Percentiles rank a stretch among this genome's conserved stretches.
Conservation (phyloP, 2,329 filamentous ascomycete genomes). For the Paecilomyces variotii region DNA sequence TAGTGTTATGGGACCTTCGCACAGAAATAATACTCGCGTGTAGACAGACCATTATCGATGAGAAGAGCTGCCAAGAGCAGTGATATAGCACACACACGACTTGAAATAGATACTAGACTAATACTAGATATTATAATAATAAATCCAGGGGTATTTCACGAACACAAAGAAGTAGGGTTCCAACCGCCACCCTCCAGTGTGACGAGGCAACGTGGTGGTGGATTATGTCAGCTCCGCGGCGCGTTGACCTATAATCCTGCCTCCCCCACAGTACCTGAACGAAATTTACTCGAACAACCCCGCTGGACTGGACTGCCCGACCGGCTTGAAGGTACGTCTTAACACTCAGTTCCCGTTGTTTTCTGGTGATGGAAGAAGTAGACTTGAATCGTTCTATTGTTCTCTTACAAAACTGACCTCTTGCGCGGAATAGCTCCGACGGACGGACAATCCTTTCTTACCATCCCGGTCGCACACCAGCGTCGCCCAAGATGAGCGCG, state of each 20-base stretch:
- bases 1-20: background rate
- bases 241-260: background rate
- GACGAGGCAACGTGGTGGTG: background rate
- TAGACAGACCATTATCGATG: background rate
- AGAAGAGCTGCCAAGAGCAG: background rate
- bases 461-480: slow-evolving; percentile 4
- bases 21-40: background rate
- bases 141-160: background rate
- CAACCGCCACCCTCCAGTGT: background rate
- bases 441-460: slow-evolving; percentile 1
- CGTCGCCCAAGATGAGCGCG: slow-evolving; percentile 67
- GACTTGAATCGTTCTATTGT: background rate
- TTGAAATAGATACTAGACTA: too few species aligned
- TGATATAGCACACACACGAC: too few species aligned
- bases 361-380: background rate
- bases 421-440: background rate
- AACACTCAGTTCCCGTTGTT: background rate
- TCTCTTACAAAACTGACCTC: background rate
- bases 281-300: slow-evolving; percentile 25
- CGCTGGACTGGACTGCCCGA: slow-evolving; percentile 20
- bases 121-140: background rate
- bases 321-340: slow-evolving; percentile 17
- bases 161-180: background rate
- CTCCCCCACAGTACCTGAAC: slow-evolving; percentile 28
- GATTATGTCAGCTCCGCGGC: slow-evolving; percentile 22